Evolutionary conservation across 805 yeast species (phyloP), one percentile per base, ranked within the genome.

Genomic region (Starmerella powellii): DNA sequence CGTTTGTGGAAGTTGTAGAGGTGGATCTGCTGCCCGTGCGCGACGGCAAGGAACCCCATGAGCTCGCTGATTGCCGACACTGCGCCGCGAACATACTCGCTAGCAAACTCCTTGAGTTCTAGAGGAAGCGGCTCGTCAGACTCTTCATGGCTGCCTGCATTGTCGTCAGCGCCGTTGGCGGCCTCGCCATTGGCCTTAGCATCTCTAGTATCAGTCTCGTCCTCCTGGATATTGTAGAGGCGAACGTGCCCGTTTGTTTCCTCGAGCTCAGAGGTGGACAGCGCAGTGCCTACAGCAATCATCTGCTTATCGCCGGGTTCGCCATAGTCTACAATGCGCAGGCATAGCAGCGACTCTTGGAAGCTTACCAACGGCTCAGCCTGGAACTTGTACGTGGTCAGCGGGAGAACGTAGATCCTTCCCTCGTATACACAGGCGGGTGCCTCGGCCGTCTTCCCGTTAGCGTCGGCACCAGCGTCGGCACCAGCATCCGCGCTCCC

Each of bases 21-120:
- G 51, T 88, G 62, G 2, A 74, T 60, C 52, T 80, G 81, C 60
- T 83, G 94, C 4, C 95, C 95, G 60, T 88, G 97, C 3, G 86
- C 74, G 2, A 78, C 76, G 32, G 86, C 68, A 45, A 88, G 74
- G 47, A 94, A 66, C 3, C 96, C 96, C 61, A 87, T 76, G 10
- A 87, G 70, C 40, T 79, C 91, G 55, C 80, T 74, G 1, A 85
- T 68, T 2, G 82, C 67, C 1, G 91, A 75, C 0, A 80, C 88
- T 1, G 94, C 85, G 15, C 96, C 96, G 52, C 80, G 75, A 1
- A 84, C 74, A 23, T 72, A 74, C 58, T 87, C 96, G 37, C 72
- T 26, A 12, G 35, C 47, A 24, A 32, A 28, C 20, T 16, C 15
- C 12, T 20, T 3, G 11, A 50, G 8, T n/a, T n/a, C 23, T 6